Evolutionary conservation across 257 asterid species (phyloP).

Genomic region (Eucommia ulmoides): DNA sequence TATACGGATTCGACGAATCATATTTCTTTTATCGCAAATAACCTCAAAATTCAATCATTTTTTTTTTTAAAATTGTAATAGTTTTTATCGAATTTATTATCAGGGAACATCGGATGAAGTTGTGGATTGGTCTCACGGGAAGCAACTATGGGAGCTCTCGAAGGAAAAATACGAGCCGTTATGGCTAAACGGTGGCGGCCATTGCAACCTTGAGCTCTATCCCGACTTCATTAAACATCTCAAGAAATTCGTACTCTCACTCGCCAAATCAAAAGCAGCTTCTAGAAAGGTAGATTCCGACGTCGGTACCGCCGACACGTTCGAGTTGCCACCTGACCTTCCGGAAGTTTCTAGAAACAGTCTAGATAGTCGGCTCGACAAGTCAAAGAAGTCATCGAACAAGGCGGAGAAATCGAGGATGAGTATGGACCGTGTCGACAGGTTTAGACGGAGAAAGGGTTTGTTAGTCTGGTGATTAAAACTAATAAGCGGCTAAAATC

Average conservation of each 20-base stretch:
- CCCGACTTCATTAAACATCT: slow-evolving; percentile 86
- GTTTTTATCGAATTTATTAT: slow-evolving; percentile 4
- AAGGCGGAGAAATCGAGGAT: slow-evolving; percentile 78
- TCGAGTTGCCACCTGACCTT: slow-evolving; percentile 42
- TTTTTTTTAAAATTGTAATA: no score
- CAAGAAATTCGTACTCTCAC: slow-evolving; percentile 63
- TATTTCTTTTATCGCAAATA: no score
- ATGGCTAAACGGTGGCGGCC: slow-evolving; percentile 90
- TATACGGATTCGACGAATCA: no score
- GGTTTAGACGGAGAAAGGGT: slow-evolving; percentile 75
- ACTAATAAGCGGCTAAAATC: no score
- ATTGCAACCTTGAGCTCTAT: slow-evolving; percentile 88
- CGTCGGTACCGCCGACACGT: slow-evolving; percentile 29
- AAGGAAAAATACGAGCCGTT: slow-evolving; percentile 76
- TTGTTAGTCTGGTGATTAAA: slow-evolving; percentile 75
- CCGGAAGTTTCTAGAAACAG: slow-evolving; percentile 88
- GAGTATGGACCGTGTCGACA: slow-evolving; percentile 84
- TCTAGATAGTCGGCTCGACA: slow-evolving; percentile 85
- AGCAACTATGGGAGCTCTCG: slow-evolving; percentile 84
- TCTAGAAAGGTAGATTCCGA: background rate
- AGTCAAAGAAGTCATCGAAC: slow-evolving; percentile 63
- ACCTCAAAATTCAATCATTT: no score
- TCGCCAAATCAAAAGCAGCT: slow-evolving; percentile 4
- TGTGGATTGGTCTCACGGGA: slow-evolving; percentile 86
- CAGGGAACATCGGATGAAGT: slow-evolving; percentile 94